These are phyloP conservation scores for Cyberlindnera samutprakarnensis DNA, from an alignment of 805 yeast genomes.

Conservation along the genomic window DNA sequence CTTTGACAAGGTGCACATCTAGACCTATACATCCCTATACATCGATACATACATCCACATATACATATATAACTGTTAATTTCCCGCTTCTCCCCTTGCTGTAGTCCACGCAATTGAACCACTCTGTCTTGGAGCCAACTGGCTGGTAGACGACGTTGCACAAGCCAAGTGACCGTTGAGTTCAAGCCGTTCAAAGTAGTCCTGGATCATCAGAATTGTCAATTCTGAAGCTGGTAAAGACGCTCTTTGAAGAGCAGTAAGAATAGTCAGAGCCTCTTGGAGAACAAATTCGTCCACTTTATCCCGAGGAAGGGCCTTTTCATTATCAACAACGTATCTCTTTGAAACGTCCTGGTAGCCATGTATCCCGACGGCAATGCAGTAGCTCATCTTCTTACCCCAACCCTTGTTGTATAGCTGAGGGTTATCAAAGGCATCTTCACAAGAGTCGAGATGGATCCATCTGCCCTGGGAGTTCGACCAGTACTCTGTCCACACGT, in stretches of 20 bases:
- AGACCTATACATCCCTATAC: conserved; percentile 1
- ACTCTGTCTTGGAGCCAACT: conserved; percentile 48
- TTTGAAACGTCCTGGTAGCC: conserved; percentile 65
- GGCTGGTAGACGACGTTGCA: conserved; percentile 6
- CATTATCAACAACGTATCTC: conserved; percentile 48
- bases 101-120: conserved; percentile 73
- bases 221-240: conserved; percentile 28
- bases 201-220: conserved; percentile 29
- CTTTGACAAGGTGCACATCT: conserved; percentile 12
- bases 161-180: conserved; percentile 10
- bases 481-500: conserved; percentile 92
- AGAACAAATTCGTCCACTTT: conserved; percentile 35
- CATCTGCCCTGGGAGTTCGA: conserved; percentile 55
- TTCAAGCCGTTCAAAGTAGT: conserved; percentile 29
- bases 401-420: conserved; percentile 71
- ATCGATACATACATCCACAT: not conserved
- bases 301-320: conserved; percentile 39
- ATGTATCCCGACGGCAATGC: conserved; percentile 55
- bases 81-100: conserved; percentile 74
- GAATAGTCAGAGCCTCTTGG: conserved; percentile 23
- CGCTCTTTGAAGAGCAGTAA: conserved; percentile 30
- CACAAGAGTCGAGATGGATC: conserved; percentile 90
- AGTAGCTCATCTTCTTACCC: conserved; percentile 92
- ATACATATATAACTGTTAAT: not conserved
- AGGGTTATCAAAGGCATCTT: conserved; percentile 79